A percentile compares a stretch with the other conserved stretches of the same genome.
phyloP scores from a whole-genome alignment of 1,139 yeast species.

The Debaryomyces subglobosus region DNA sequence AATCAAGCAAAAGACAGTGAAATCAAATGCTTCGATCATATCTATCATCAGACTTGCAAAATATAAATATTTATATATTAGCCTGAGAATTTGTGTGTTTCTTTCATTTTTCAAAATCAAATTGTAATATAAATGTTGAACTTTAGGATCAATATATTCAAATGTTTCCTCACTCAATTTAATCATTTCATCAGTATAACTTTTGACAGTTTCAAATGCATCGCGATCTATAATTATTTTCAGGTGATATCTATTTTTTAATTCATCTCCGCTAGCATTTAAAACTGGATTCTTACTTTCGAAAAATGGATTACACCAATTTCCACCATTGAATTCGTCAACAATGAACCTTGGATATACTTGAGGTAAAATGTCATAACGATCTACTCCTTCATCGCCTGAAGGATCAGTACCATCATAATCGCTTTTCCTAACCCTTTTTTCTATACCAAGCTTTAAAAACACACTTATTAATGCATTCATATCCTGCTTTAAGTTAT shows the following conservation, averaged over 20 bases:
- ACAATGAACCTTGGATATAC: slow-evolving; percentile 67
- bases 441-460: slow-evolving; percentile 35
- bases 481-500: slow-evolving; percentile 35
- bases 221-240: slow-evolving; percentile 55
- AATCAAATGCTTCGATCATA: slow-evolving; percentile 61
- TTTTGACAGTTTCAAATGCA: slow-evolving; percentile 42
- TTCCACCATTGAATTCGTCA: slow-evolving; percentile 71
- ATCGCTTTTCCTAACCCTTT: slow-evolving; percentile 35
- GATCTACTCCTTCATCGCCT: slow-evolving; percentile 36
- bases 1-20: slow-evolving; percentile 55
- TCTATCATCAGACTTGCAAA: slow-evolving; percentile 54
- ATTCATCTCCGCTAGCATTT: slow-evolving; percentile 50
- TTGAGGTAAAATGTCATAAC: slow-evolving; percentile 56
- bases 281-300: slow-evolving; percentile 41
- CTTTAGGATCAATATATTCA: slow-evolving; percentile 39
- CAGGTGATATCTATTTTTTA: slow-evolving; percentile 45
- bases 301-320: slow-evolving; percentile 72
- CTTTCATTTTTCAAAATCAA: slow-evolving; percentile 45
- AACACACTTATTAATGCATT: slow-evolving; percentile 31
- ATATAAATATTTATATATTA: slow-evolving; percentile 56
- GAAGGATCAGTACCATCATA: slow-evolving; percentile 46
- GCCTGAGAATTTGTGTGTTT: slow-evolving; percentile 55
- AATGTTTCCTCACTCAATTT: slow-evolving; percentile 44
- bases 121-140: slow-evolving; percentile 37
- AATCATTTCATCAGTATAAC: slow-evolving; percentile 40